A percentile compares a stretch with the other conserved stretches of the same genome.
phyloP scores from a whole-genome alignment of 352 stramenopile species.

The Globisporangium orthogonon region DNA sequence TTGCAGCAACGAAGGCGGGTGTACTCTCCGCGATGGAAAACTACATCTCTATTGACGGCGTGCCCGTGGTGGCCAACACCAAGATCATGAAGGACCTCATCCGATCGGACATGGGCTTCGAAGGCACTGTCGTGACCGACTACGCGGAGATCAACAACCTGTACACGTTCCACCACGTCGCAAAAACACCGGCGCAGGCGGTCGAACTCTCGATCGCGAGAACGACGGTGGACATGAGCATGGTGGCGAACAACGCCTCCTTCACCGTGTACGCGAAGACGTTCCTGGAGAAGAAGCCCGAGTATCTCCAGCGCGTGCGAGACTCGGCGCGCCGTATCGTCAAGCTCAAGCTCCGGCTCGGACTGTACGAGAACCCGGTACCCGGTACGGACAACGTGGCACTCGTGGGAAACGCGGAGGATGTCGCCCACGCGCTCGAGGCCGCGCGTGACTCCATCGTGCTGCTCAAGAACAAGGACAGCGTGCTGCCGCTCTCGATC shows the following conservation, averaged over 20 bases:
- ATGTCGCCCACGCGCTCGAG: slow-evolving; percentile 45
- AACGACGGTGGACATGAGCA: slow-evolving; percentile 90
- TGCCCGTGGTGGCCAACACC: slow-evolving; percentile 84
- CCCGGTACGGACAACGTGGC: slow-evolving; percentile 33
- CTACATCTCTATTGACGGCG: slow-evolving; percentile 90
- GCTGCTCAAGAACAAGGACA: slow-evolving; percentile 70
- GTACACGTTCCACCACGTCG: slow-evolving; percentile 47
- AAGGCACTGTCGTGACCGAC: slow-evolving; percentile 89
- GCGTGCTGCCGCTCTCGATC: slow-evolving; percentile 45
- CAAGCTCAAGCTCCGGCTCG: slow-evolving; percentile 62
- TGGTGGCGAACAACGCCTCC: slow-evolving; percentile 54
- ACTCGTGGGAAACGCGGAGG: slow-evolving; percentile 44
- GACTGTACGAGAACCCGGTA: slow-evolving; percentile 60
- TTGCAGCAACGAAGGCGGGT: slow-evolving; percentile 70
- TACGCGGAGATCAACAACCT: slow-evolving; percentile 91
- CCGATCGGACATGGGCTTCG: slow-evolving; percentile 75
- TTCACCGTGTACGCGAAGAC: slow-evolving; percentile 47
- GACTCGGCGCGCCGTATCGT: slow-evolving; percentile 57
- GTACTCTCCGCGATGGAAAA: slow-evolving; percentile 90
- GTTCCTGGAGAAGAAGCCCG: slow-evolving; percentile 26
- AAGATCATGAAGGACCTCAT: slow-evolving; percentile 80
- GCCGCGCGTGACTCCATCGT: slow-evolving; percentile 79
- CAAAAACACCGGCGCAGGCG: slow-evolving; percentile 42
- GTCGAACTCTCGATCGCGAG: slow-evolving; percentile 61
- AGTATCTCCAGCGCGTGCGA: slow-evolving; percentile 36